Base-by-base conservation (phyloP, 1,284 basidiomycete genomes). In the Coriolopsis trogii region DNA sequence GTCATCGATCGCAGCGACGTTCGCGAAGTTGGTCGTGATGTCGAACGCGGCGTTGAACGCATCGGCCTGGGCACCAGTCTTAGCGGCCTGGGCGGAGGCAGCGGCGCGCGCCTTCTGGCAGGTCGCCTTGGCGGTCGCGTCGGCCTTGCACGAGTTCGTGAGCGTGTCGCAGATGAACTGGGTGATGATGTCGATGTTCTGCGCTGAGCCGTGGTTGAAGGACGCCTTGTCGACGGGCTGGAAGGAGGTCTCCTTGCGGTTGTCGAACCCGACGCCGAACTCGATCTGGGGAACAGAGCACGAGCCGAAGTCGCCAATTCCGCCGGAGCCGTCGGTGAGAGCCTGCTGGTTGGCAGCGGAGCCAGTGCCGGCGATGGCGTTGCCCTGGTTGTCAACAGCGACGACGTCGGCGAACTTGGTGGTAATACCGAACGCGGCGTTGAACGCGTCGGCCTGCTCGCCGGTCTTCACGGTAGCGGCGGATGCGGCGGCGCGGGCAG, bases 241-340 rank as follows among this genome's bases (percentile, higher is more conserved):
- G 71, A 81, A 83, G 63, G 74, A 75, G 12, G 80, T 82, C 60
- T 85, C 84, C 58, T 73, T 78, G 44, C 84, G 74, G 55, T 70
- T 70, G 59, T 86, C 81, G 53, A 86, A 82, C 6, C 82, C 82
- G 8, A 63, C 71, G 25, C 73, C 82, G 59, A 87, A 87, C 57
- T 80, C 75, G 57, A 88, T 84, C 64, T 82, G 67, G 12, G 82
- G 82, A 24, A 78, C 69, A 4, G 76, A 70, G 72, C 83, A 85
- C 24, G 65, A 70, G n/a, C 83, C 82, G 56, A 84, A 84, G 67
- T 81, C 63, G n/a, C 74, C 76, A 48, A 75, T 73, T 5, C 16
- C 48, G 15, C 15, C 28, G 10, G 39, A 30, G 28, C 30, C 49
- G 24, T 12, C 38, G 13, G 37, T 20, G 43, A 34, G 16, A 8